Base-by-base conservation (phyloP, 768 basidiomycete species). In the Wakefieldia striispora region DNA sequence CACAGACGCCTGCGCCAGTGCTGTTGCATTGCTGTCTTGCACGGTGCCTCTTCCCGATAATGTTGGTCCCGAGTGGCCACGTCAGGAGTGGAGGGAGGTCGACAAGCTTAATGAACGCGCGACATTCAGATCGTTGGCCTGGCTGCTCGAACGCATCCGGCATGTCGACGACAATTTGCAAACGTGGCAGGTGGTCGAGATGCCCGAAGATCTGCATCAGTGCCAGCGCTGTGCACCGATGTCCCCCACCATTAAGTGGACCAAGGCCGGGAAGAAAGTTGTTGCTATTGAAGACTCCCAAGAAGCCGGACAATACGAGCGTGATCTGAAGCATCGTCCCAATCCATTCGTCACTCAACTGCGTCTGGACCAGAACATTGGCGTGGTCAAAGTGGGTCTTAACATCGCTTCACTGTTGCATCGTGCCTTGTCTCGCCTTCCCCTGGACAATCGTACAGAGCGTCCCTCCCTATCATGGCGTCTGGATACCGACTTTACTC, bases 271-370 rank as follows among this genome's bases (percentile, higher is more conserved):
- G 36, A 84, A 82, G 60, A 75, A 71, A 43, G 72, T 84, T 16
- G 66, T 79, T 19, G 83, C 91, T 0, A 72, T 92, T 27, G 95
- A 97, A 60, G 90, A 97, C 60, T 79, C 88, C 16, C 74, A 83
- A 11, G 82, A 95, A 62, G 94, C 95, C 37, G 93, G 92, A 6
- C 79, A 84, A 61, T 97, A 91, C 62, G 95, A 97, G 64, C 83
- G 90, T 45, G 79, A 86, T 19, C 75, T 97, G 49, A 97, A 97
- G 71, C 75, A 79, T 48, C 83, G 95, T 17, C 95, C 95, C 0
- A 81, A 75, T 40, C 85, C 94, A 0, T 92, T 97, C 64, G 79
- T 95, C 45, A 88, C 93, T 0, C 91, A 94, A 62, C 76, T 94
- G 26, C 85, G 79, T 57, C 65, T 88, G 23, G 79, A 82, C 19